These are phyloP conservation scores for Rhodotorula diobovata DNA, from an alignment of 768 basidiomycete genomes.

Conservation along the genomic window DNA sequence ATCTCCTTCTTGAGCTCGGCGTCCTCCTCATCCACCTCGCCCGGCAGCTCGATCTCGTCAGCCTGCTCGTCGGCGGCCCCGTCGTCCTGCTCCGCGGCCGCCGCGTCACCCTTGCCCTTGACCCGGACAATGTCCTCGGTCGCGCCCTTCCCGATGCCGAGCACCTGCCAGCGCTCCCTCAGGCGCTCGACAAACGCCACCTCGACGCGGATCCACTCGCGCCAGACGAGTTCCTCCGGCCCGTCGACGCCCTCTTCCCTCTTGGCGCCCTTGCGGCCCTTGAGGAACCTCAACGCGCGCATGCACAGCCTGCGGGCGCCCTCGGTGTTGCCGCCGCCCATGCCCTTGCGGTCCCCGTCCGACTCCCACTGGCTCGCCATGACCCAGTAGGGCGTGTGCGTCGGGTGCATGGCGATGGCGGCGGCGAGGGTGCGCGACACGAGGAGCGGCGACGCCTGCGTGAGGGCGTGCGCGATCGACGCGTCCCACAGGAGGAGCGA, in stretches of 20 bases:
- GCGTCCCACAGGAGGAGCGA: slow-evolving; percentile 38
- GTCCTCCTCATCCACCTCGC: slow-evolving; percentile 8
- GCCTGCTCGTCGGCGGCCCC: slow-evolving; percentile 17
- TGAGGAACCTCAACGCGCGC: slow-evolving; percentile 42
- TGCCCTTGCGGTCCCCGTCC: slow-evolving; percentile 40
- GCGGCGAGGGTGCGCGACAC: slow-evolving; percentile 37
- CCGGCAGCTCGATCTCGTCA: background rate
- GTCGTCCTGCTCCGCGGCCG: slow-evolving; percentile 38
- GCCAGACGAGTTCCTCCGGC: slow-evolving; percentile 34
- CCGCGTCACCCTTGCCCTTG: slow-evolving; percentile 4
- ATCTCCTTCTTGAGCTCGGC: slow-evolving; percentile 47
- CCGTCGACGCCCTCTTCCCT: background rate
- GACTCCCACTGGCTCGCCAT: slow-evolving; percentile 41
- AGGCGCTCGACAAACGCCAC: slow-evolving; percentile 39
- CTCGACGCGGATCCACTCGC: slow-evolving; percentile 42
- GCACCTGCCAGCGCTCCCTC: slow-evolving; percentile 26
- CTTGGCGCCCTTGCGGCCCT: slow-evolving; percentile 20
- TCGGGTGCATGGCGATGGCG: slow-evolving; percentile 42
- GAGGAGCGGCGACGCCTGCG: slow-evolving; percentile 32
- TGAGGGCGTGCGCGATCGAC: slow-evolving; percentile 38
- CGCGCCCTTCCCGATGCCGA: slow-evolving; percentile 37
- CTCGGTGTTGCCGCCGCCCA: slow-evolving; percentile 42
- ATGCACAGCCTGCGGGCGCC: slow-evolving; percentile 40
- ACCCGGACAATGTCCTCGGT: slow-evolving; percentile 25
- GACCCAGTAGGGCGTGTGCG: slow-evolving; percentile 39